phyloP scores from a whole-genome alignment of 2,329 filamentous ascomycete species.

The Sarocladiaceae sp. region DNA sequence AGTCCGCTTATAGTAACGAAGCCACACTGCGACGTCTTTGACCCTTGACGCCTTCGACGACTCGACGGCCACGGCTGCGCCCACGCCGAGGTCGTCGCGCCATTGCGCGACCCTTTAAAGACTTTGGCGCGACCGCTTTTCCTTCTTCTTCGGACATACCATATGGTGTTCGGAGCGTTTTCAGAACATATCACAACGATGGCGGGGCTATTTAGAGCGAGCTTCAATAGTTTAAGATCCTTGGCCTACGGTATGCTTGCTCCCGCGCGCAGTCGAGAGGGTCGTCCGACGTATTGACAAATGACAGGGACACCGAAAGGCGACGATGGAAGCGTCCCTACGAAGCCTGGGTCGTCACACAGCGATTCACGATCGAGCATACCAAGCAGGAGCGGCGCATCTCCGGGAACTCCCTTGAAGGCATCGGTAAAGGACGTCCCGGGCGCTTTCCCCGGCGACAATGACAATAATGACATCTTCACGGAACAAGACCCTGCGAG shows the following conservation, averaged over 20 bases:
- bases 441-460: not conserved
- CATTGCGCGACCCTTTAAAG: not conserved
- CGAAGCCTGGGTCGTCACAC: not conserved
- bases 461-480: not conserved
- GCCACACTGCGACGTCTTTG: too few species aligned
- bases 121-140: too few species aligned
- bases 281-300: too few species aligned
- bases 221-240: slow-evolving; percentile 1
- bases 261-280: too few species aligned
- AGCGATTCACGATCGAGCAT: not conserved
- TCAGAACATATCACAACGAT: not conserved
- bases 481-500: not conserved
- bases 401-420: not conserved
- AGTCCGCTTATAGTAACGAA: not conserved
- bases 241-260: not conserved
- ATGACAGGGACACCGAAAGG: not conserved
- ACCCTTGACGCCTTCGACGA: not conserved
- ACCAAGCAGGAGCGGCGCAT: not conserved
- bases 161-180: not conserved
- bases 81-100: slow-evolving; percentile 5
- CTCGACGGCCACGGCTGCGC: not conserved
- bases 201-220: not conserved
- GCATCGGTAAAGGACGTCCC: not conserved
- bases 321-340: not conserved
- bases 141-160: not conserved